Evolutionary conservation across 768 basidiomycete species (phyloP).

Genomic region (Russula emetica): DNA sequence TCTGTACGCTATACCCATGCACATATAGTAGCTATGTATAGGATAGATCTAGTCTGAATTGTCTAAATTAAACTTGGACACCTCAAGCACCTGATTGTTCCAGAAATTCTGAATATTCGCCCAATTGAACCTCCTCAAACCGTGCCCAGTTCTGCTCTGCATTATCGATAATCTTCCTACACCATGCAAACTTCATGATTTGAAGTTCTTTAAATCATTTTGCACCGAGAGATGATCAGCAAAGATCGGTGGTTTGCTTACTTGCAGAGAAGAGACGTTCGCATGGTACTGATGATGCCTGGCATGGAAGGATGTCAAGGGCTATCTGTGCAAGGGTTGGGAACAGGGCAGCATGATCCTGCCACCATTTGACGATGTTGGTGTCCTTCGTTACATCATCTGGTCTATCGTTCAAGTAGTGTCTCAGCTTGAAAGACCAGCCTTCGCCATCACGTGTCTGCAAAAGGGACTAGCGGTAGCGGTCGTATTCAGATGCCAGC

Average conservation of each 20-base stretch:
- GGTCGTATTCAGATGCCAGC: neutral
- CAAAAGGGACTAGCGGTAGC: neutral
- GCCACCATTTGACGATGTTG: conserved; percentile 18
- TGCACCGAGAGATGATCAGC: neutral
- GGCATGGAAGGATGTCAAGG: too few species aligned
- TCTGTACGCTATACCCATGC: too few species aligned
- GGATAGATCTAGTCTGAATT: too few species aligned
- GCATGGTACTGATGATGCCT: too few species aligned
- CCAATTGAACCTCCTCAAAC: neutral
- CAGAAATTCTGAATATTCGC: too few species aligned
- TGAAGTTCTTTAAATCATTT: conserved; percentile 22
- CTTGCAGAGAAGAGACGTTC: conserved; percentile 26
- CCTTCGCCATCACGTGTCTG: neutral
- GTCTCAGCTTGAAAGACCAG: conserved; percentile 15
- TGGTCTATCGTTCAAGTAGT: conserved; percentile 25
- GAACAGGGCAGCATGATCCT: neutral
- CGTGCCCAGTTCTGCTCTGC: neutral
- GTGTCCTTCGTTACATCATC: conserved; percentile 23
- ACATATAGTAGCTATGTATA: too few species aligned
- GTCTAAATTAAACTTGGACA: too few species aligned
- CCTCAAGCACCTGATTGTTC: too few species aligned
- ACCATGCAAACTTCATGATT: conserved; percentile 24
- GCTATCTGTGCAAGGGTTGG: too few species aligned
- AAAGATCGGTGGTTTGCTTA: too few species aligned
- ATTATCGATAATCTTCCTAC: conserved; percentile 3